Evolutionary conservation across 129 eudicot genomes (phyloP).

Genomic region (Cynara cardunculus): DNA sequence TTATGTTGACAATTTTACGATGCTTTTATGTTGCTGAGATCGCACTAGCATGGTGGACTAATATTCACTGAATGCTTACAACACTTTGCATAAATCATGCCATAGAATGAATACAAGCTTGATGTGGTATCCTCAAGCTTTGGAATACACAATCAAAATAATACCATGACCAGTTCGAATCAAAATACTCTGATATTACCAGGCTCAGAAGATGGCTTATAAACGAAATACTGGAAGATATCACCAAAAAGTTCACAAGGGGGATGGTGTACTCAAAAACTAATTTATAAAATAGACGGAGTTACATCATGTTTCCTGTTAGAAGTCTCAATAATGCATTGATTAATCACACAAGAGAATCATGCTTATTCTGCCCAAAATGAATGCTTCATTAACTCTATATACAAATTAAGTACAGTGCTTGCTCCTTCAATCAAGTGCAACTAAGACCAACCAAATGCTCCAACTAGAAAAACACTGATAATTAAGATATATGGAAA

Average conservation of each 20-base stretch:
- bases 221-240: neutral
- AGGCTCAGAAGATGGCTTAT: neutral
- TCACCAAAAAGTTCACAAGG: neutral
- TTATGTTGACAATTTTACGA: neutral
- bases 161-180: neutral
- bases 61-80: neutral
- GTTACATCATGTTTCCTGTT: neutral
- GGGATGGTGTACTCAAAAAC: slow-evolving; percentile 4
- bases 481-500: neutral
- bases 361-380: neutral
- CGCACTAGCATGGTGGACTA: neutral
- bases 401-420: neutral
- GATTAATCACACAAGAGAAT: neutral
- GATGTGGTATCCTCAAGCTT: neutral
- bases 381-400: neutral
- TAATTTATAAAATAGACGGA: neutral
- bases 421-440: neutral
- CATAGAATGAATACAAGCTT: neutral
- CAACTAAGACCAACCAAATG: neutral
- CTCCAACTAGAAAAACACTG: neutral
- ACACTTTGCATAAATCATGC: neutral
- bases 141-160: neutral
- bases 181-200: neutral
- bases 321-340: neutral
- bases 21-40: neutral